Base-by-base conservation (phyloP, 352 stramenopile genomes). In the Phytophthora ramorum region DNA sequence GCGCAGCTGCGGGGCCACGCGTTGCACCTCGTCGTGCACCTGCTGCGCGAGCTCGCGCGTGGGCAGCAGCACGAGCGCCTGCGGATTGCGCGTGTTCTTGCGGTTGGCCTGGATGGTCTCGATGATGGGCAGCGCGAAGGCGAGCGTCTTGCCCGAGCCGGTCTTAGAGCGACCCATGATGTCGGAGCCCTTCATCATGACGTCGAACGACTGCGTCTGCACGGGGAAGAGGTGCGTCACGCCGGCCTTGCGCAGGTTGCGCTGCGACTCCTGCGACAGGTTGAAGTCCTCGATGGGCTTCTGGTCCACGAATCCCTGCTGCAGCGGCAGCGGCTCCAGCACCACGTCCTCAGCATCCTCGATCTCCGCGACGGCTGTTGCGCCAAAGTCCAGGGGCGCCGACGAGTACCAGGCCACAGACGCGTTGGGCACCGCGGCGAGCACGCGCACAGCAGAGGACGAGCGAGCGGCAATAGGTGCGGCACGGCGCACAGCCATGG, bases 31-130 rank as follows among this genome's bases (percentile, higher is more conserved):
- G 43, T 98, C 95, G 52, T 94, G 77, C 51, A 99, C 98, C 75
- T 99, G 98, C 69, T 95, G 90, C 38, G 97, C 97, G 40, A 99
- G 85, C 85, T 99, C 98, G 30, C 98, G 93, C 24, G 97, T 99
- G 0, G 98, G 98, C 17, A 98, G 89, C 62, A 99, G 76, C 17
- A 99, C 90, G 9, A 99, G 75, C 49, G 98, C 90, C 40, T 91
- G 86, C 30, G 97, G 97, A 38, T 91, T 71, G 24, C 73, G 66
- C 47, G 69, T 58, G 12, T 68, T 46, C 48, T 72, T 78, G 43
- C 64, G 52, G 43, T 83, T 77, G 7, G 83, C 65, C 37, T 90
- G 22, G 26, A 96, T 78, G 26, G 75, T 81, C 75, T 97, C 84
- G 17, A 94, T 73, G 34, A 96, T 89, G 17, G 89, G 89, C 40